Percentiles rank a stretch among this genome's conserved stretches.
Evolutionary conservation across 73 alveolate genomes (phyloP).

Genomic region (Tetrahymena elliotti): DNA sequence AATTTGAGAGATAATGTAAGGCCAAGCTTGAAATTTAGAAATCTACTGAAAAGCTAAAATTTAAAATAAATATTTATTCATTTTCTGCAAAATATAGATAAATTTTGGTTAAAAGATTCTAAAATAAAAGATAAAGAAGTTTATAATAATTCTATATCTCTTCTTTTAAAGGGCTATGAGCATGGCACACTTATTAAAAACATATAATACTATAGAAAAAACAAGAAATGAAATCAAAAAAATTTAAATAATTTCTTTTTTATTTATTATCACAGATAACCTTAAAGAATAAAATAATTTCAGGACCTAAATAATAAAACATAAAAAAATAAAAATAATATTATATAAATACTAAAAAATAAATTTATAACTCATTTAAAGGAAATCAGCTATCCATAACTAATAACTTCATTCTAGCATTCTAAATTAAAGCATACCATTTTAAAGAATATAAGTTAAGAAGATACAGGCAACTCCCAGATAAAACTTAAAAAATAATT

Average conservation of each 20-base stretch:
- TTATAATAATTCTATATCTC: background rate
- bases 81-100: background rate
- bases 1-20: background rate
- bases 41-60: background rate
- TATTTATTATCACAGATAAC: no score
- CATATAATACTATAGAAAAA: background rate
- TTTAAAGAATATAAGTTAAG: no score
- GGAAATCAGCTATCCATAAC: background rate
- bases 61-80: background rate
- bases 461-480: background rate
- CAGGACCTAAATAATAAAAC: no score
- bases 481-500: background rate
- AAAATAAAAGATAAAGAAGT: background rate
- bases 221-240: background rate
- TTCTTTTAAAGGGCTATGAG: background rate
- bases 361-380: no score
- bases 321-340: no score
- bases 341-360: no score
- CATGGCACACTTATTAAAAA: background rate
- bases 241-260: no score
- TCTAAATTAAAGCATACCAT: no score
- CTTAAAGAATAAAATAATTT: no score
- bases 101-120: background rate
- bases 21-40: background rate
- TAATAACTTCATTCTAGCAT: background rate